A percentile compares a stretch with the other conserved stretches of the same genome.
Evolutionary conservation across 164 flowering plant genomes (phyloP).

Genomic region (Vitis amurensis): DNA sequence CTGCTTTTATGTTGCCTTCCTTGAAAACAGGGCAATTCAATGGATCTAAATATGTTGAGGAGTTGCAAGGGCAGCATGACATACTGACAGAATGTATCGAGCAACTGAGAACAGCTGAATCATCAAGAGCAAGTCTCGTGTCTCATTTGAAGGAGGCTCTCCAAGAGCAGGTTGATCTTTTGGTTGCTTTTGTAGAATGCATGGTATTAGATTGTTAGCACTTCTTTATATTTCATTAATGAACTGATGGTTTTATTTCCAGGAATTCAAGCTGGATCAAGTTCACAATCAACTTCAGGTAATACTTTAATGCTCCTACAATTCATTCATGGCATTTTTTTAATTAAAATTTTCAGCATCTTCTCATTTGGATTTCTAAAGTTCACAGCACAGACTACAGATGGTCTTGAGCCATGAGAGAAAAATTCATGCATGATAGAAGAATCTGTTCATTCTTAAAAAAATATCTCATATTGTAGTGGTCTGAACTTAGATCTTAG

Average conservation of each 20-base stretch:
- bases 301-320: constrained; percentile 2
- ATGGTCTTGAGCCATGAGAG: too few relatives aligned
- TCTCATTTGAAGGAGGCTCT: constrained; percentile 74
- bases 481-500: too few relatives aligned
- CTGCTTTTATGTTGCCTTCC: not conserved
- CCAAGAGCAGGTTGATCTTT: constrained; percentile 71
- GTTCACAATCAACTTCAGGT: constrained; percentile 73
- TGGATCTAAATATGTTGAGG: constrained; percentile 51
- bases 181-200: not conserved
- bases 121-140: constrained; percentile 70
- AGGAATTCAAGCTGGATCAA: constrained; percentile 75
- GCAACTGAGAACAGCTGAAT: constrained; percentile 61
- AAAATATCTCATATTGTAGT: too few relatives aligned
- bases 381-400: too few relatives aligned
- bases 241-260: constrained; percentile 23
- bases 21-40: constrained; percentile 41
- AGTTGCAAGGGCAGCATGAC: constrained; percentile 71
- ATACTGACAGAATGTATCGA: constrained; percentile 66
- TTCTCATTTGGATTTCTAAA: not conserved
- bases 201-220: too few relatives aligned
- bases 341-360: too few relatives aligned
- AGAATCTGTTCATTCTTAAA: too few relatives aligned
- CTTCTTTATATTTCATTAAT: not conserved
- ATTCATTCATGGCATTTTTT: too few relatives aligned
- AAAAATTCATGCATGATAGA: too few relatives aligned